These are phyloP conservation scores for Syncephalastrum contaminatum DNA, from an alignment of 371 early-diverging fungal genomes.

Conservation along the genomic window DNA sequence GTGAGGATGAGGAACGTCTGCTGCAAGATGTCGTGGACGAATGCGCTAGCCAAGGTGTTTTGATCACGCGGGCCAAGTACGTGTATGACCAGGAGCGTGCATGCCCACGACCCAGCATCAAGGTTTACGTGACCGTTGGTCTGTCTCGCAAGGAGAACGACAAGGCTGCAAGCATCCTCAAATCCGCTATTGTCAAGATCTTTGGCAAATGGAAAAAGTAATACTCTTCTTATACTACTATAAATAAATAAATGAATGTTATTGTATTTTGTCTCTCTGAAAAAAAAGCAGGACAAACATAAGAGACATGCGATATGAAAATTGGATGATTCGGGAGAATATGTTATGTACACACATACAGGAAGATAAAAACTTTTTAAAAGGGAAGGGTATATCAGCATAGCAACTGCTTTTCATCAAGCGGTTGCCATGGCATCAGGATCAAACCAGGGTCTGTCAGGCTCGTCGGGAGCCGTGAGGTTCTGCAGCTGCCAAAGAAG, in stretches of 20 bases:
- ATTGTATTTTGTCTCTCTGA: slow-evolving; percentile 1
- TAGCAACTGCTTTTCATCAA: too few species aligned
- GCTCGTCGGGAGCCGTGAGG: slow-evolving; percentile 33
- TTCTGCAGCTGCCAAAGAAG: slow-evolving; percentile 47
- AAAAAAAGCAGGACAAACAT: too few species aligned
- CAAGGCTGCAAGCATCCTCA: slow-evolving; percentile 71
- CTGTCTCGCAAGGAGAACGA: slow-evolving; percentile 83
- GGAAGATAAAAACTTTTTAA: too few species aligned
- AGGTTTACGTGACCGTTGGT: slow-evolving; percentile 74
- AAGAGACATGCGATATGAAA: too few species aligned
- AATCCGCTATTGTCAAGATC: slow-evolving; percentile 53
- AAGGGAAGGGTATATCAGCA: too few species aligned
- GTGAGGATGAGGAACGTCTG: slow-evolving; percentile 60
- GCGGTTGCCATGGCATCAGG: slow-evolving; percentile 9
- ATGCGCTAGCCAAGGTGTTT: slow-evolving; percentile 66
- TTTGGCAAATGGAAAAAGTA: slow-evolving; percentile 52
- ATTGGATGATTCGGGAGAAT: too few species aligned
- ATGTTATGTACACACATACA: too few species aligned
- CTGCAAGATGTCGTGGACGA: slow-evolving; percentile 89
- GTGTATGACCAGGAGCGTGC: slow-evolving; percentile 80
- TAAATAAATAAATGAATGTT: background rate
- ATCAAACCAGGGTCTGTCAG: slow-evolving; percentile 43
- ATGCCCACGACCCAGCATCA: slow-evolving; percentile 79
- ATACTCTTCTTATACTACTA: slow-evolving; percentile 3
- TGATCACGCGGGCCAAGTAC: slow-evolving; percentile 87